Evolutionary conservation across 2,329 filamentous ascomycete genomes (phyloP).

Genomic region (Trichoderma atrobrunneum): DNA sequence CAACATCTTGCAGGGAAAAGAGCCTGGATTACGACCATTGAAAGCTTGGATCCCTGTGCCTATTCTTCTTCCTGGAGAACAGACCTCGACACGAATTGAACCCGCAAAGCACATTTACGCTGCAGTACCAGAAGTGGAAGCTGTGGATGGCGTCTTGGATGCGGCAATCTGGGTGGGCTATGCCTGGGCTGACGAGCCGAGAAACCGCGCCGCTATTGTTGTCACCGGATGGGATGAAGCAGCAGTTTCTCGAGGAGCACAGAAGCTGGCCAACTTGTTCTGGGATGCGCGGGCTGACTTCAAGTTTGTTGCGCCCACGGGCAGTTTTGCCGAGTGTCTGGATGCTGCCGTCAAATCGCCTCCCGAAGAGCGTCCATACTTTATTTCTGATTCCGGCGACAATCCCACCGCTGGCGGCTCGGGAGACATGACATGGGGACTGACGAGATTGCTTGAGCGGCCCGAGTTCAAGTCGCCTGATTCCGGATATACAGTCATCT

Average conservation of each 20-base stretch:
- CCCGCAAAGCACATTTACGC: slow-evolving; percentile 51
- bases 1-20: slow-evolving; percentile 32
- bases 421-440: slow-evolving; percentile 52
- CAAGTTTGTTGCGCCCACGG: slow-evolving; percentile 51
- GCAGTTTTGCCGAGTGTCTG: slow-evolving; percentile 45
- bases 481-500: slow-evolving; percentile 45
- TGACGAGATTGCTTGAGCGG: slow-evolving; percentile 44
- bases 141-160: slow-evolving; percentile 43
- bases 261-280: slow-evolving; percentile 45
- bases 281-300: slow-evolving; percentile 48
- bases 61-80: slow-evolving; percentile 51
- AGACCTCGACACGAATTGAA: slow-evolving; percentile 53
- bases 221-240: slow-evolving; percentile 50
- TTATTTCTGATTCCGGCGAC: slow-evolving; percentile 55
- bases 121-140: slow-evolving; percentile 44
- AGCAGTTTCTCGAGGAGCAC: slow-evolving; percentile 39
- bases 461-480: slow-evolving; percentile 40
- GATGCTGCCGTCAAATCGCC: slow-evolving; percentile 39
- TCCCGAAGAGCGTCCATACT: slow-evolving; percentile 44
- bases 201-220: slow-evolving; percentile 49
- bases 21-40: slow-evolving; percentile 36
- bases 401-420: slow-evolving; percentile 55
- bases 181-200: slow-evolving; percentile 54
- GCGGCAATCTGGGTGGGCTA: slow-evolving; percentile 56
- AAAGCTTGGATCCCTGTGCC: slow-evolving; percentile 54